Percentiles rank a stretch among this genome's conserved stretches.
Evolutionary conservation across 352 stramenopile species (phyloP).

Genomic region (Aphanomyces astaci): DNA sequence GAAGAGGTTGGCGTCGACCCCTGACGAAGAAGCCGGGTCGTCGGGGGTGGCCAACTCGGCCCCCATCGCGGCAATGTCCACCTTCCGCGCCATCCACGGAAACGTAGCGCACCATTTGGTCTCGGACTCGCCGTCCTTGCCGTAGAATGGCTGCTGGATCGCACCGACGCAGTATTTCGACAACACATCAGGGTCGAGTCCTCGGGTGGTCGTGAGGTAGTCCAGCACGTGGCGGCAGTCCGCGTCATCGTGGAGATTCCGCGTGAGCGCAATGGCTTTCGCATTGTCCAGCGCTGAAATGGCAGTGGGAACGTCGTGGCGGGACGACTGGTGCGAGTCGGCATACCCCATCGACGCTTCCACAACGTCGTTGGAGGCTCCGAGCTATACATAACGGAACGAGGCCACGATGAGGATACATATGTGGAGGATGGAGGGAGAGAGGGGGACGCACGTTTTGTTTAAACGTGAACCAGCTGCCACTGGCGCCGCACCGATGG

Average conservation of each 20-base stretch:
- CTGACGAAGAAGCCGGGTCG: slow-evolving; percentile 6
- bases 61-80: slow-evolving; percentile 80
- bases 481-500: slow-evolving; percentile 75
- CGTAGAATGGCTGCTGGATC: slow-evolving; percentile 80
- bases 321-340: background rate
- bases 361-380: slow-evolving; percentile 17
- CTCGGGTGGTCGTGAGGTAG: slow-evolving; percentile 66
- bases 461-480: slow-evolving; percentile 88
- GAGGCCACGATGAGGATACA: background rate
- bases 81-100: slow-evolving; percentile 89
- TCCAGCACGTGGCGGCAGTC: slow-evolving; percentile 52
- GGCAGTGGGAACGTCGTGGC: slow-evolving; percentile 40
- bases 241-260: slow-evolving; percentile 62
- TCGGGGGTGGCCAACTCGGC: slow-evolving; percentile 26
- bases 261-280: slow-evolving; percentile 78
- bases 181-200: slow-evolving; percentile 60
- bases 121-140: slow-evolving; percentile 42
- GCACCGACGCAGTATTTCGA: slow-evolving; percentile 85
- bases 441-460: slow-evolving; percentile 36
- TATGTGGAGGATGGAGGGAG: background rate
- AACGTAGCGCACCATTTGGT: slow-evolving; percentile 89
- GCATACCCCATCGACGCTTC: slow-evolving; percentile 14
- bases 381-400: background rate
- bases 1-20: slow-evolving; percentile 67
- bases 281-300: slow-evolving; percentile 74